Conservation (phyloP, 1,284 basidiomycete genomes). For the Ganoderma multipileum region DNA sequence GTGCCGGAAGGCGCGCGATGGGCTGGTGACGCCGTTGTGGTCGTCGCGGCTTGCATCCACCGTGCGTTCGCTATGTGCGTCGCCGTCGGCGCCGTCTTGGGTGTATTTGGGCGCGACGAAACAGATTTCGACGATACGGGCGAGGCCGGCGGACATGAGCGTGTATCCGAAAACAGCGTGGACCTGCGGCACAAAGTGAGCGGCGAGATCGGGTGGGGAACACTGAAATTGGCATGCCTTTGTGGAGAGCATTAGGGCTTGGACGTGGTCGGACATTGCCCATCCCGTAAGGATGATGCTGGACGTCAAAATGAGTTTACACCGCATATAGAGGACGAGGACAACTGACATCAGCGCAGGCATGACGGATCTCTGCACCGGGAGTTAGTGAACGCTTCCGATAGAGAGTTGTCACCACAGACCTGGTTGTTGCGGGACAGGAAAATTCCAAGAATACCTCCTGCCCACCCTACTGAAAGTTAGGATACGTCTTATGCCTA, state of each 20-base stretch:
- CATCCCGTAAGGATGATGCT: constrained; percentile 92
- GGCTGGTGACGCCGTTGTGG: constrained; percentile 40
- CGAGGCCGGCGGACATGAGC: constrained; percentile 84
- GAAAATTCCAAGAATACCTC: constrained; percentile 89
- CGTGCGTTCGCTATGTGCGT: constrained; percentile 70
- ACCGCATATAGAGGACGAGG: constrained; percentile 12
- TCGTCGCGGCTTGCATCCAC: constrained; percentile 49
- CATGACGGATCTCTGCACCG: constrained; percentile 72
- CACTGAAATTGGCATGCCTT: constrained; percentile 54
- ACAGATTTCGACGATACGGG: constrained; percentile 89
- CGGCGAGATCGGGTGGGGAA: neutral
- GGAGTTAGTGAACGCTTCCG: constrained; percentile 4
- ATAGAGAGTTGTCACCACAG: constrained; percentile 17
- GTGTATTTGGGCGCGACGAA: constrained; percentile 61
- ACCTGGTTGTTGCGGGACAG: constrained; percentile 84
- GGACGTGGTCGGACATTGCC: constrained; percentile 93
- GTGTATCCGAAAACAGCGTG: constrained; percentile 87
- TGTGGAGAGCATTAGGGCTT: constrained; percentile 85
- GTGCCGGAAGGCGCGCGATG: constrained; percentile 78
- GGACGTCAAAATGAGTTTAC: constrained; percentile 11
- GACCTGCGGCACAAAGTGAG: constrained; percentile 54
- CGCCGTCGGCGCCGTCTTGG: constrained; percentile 47
- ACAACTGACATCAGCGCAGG: constrained; percentile 79
- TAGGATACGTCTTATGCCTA: neutral
- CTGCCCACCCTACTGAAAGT: constrained; percentile 80